Percentiles rank a stretch among this genome's conserved stretches.
phyloP scores from a whole-genome alignment of 768 basidiomycete genomes.

The Galerina marginata region DNA sequence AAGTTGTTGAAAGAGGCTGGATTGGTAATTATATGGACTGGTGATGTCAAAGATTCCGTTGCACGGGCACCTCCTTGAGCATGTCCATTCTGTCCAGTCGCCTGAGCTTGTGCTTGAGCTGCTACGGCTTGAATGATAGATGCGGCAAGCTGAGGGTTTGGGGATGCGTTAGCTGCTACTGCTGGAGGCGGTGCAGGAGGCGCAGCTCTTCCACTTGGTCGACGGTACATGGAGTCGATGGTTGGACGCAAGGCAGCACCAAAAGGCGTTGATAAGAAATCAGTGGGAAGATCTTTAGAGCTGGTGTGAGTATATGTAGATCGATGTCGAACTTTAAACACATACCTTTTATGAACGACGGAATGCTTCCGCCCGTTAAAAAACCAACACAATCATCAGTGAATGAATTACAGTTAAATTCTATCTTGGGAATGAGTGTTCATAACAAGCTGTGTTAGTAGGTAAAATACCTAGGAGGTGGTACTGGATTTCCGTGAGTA shows the following conservation, averaged over 20 bases:
- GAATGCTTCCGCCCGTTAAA: conserved; percentile 83
- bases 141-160: conserved; percentile 55
- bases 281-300: conserved; percentile 69
- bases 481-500: conserved; percentile 53
- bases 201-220: conserved; percentile 53
- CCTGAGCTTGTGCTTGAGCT: conserved; percentile 52
- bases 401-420: conserved; percentile 96
- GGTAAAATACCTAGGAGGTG: conserved; percentile 71
- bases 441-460: not conserved
- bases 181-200: conserved; percentile 35
- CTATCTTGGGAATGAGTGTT: conserved; percentile 37
- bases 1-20: conserved; percentile 71
- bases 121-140: conserved; percentile 64
- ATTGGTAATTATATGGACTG: conserved; percentile 78
- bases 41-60: conserved; percentile 58
- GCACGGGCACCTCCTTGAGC: conserved; percentile 33
- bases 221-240: conserved; percentile 88
- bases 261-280: conserved; percentile 90
- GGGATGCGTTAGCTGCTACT: conserved; percentile 34
- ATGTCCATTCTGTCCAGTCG: conserved; percentile 17
- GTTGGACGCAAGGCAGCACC: conserved; percentile 86
- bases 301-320: not conserved
- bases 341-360: conserved; percentile 80
- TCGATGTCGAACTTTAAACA: not conserved
- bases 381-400: conserved; percentile 89